Evolutionary conservation across 139 green algal species (phyloP).

Genomic region (Spirogloea muscicola): DNA sequence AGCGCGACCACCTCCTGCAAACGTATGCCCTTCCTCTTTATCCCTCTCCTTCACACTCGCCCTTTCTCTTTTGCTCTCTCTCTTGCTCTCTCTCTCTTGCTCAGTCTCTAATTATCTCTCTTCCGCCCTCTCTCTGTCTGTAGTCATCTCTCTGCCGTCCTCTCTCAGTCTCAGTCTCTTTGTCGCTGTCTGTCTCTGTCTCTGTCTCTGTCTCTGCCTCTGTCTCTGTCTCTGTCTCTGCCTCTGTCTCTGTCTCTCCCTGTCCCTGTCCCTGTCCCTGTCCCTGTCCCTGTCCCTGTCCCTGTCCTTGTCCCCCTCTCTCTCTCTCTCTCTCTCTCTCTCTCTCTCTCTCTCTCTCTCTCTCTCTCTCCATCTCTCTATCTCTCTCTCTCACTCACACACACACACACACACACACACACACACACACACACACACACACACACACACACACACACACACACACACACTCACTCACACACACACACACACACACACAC

Average conservation of each 20-base stretch:
- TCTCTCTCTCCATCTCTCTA: background rate
- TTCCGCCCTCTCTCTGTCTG: background rate
- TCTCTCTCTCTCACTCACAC: background rate
- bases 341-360: conserved; percentile 14
- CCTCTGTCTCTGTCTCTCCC: background rate
- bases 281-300: background rate
- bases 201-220: background rate
- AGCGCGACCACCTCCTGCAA: no score
- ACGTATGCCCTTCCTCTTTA: no score
- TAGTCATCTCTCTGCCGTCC: background rate
- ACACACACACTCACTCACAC: no score
- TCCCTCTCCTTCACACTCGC: background rate
- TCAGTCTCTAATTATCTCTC: background rate
- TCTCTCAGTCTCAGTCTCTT: background rate
- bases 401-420: no score
- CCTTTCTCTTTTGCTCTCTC: background rate
- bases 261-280: background rate
- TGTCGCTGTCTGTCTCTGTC: background rate
- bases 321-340: background rate
- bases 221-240: conserved; percentile 6
- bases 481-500: no score
- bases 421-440: no score
- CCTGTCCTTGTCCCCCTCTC: background rate
- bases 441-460: no score
- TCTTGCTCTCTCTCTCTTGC: background rate